Conservation (phyloP, 768 basidiomycete species). For the Pulveroboletus sp. region DNA sequence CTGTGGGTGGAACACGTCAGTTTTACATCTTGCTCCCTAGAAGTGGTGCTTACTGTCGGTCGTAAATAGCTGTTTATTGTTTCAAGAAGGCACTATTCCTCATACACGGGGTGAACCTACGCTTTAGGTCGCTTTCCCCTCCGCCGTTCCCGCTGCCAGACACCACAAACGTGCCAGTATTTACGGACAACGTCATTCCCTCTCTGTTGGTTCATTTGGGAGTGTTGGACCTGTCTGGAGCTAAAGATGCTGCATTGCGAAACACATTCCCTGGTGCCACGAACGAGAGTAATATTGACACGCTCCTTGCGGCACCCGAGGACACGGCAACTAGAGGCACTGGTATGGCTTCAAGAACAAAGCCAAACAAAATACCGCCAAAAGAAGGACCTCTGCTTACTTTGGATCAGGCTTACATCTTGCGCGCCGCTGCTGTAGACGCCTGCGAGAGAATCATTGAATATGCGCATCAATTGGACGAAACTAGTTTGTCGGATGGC, state of each 20-base stretch:
- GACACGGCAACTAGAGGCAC: conserved; percentile 7
- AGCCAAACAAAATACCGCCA: conserved; percentile 21
- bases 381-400: conserved; percentile 55
- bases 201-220: conserved; percentile 78
- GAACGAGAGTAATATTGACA: conserved; percentile 34
- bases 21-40: conserved; percentile 9
- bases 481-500: conserved; percentile 20
- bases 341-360: conserved; percentile 9
- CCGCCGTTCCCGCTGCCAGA: conserved; percentile 60
- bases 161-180: conserved; percentile 58
- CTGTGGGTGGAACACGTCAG: conserved; percentile 60
- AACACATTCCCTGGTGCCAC: conserved; percentile 48
- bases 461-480: conserved; percentile 39
- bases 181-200: conserved; percentile 79
- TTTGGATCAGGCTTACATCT: conserved; percentile 57
- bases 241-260: conserved; percentile 39
- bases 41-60: not conserved
- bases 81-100: conserved; percentile 90
- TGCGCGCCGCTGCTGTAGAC: conserved; percentile 77
- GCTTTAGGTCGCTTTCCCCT: conserved; percentile 56
- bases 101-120: conserved; percentile 60
- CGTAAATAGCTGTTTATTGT: conserved; percentile 65
- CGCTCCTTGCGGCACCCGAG: conserved; percentile 37
- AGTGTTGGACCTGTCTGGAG: conserved; percentile 60
- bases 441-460: conserved; percentile 70